Base-by-base conservation (phyloP, 1,139 yeast species). In the Saccharomyces hybrid region DNA sequence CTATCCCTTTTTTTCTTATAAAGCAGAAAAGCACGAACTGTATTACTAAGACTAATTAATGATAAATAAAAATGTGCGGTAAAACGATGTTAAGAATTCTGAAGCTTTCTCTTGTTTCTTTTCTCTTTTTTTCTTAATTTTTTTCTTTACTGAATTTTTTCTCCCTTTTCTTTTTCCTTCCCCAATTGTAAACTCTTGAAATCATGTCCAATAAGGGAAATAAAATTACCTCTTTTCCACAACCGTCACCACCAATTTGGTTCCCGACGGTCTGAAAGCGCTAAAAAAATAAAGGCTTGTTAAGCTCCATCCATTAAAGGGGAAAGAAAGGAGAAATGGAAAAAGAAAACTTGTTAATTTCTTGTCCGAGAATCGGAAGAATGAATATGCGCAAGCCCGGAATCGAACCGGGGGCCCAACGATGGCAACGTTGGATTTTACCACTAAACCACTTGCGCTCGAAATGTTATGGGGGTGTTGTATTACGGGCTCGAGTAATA, bases 361-460 rank as follows among this genome's bases (percentile, higher is more conserved):
- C n/a, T 19, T 8, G 9, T 34, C 8, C 11, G 16, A 5, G 7
- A 14, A 3, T 3, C 7, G n/a, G n/a, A 8, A 3, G 14, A 34
- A 34, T 5, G n/a, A n/a, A n/a, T n/a, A n/a, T n/a, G 44, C 44
- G 44, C 44, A 38, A 38, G 44, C 44, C 44, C 44, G 44, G 44
- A 38, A 38, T 38, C 44, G 44, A 38, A 38, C 44, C 44, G 44
- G 44, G 44, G 44, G 44, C 44, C 44, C 44, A 38, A 38, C 44
- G 44, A 38, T 38, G 44, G 44, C 44, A 38, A 38, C 44, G 44
- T 38, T 38, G 44, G 44, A 38, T 38, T 38, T 38, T 38, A 38
- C 44, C 44, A 38, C 44, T 38, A 38, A 38, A 38, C 44, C 44
- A 38, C 44, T 38, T 38, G 44, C 44, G 44, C n/a, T n/a, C 44